phyloP scores from a whole-genome alignment of 2,329 filamentous ascomycete species.

The Curvularia spicifera region DNA sequence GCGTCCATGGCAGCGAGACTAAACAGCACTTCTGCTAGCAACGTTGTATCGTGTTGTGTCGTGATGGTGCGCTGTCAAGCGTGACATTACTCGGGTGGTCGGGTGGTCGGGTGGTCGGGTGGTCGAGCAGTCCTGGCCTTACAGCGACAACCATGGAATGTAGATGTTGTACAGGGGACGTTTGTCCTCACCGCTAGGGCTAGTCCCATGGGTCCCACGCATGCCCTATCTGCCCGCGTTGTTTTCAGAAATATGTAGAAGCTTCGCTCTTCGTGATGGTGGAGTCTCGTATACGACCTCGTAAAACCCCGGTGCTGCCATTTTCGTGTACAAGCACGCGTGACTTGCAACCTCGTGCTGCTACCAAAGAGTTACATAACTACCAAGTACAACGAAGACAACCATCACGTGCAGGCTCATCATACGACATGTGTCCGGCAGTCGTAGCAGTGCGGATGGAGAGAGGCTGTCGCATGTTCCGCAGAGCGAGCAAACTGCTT shows the following conservation, averaged over 20 bases:
- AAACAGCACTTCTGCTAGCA: background rate
- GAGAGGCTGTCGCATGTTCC: conserved; percentile 6
- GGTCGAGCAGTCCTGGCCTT: background rate
- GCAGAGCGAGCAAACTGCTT: background rate
- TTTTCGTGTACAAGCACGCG: background rate
- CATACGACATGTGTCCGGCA: conserved; percentile 1
- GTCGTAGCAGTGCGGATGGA: background rate
- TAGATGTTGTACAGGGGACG: background rate
- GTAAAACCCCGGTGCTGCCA: background rate
- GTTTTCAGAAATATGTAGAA: background rate
- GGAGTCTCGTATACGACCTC: background rate
- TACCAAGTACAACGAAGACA: background rate
- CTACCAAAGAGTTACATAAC: background rate
- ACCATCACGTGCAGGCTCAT: background rate
- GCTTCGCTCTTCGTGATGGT: conserved; percentile 1
- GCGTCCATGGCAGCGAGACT: background rate
- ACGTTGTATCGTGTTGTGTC: conserved; percentile 1
- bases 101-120: background rate
- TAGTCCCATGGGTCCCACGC: background rate
- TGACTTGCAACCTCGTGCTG: background rate
- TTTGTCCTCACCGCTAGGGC: conserved; percentile 2
- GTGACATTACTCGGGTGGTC: conserved; percentile 1
- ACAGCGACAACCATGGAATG: no score
- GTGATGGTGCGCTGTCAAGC: background rate
- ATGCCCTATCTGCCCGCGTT: background rate